phyloP scores from a whole-genome alignment of 2,329 filamentous ascomycete species.

The Curvularia verruculosa region DNA sequence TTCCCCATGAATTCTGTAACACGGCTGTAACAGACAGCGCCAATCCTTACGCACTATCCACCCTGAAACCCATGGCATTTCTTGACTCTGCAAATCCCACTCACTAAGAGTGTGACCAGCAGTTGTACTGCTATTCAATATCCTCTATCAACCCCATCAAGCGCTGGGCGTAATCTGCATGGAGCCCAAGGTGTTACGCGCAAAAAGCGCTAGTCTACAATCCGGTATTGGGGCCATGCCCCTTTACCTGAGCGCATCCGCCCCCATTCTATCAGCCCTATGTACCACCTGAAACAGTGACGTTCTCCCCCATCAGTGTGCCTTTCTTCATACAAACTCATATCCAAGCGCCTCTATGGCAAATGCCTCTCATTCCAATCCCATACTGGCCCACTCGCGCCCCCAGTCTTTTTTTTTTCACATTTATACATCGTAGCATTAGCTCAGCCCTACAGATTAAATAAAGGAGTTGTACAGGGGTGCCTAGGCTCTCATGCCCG shows the following conservation, averaged over 20 bases:
- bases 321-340: conserved; percentile 1
- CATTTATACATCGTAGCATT: background rate
- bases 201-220: background rate
- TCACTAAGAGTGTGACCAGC: background rate
- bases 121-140: background rate
- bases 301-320: conserved; percentile 1
- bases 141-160: background rate
- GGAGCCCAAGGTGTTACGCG: background rate
- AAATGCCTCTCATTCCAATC: background rate
- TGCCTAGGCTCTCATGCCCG: background rate
- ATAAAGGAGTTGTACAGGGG: background rate
- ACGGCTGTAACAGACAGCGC: conserved; percentile 23
- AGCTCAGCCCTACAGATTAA: background rate
- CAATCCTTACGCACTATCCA: background rate
- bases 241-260: background rate
- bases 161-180: background rate
- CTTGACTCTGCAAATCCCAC: background rate
- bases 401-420: conserved; percentile 1
- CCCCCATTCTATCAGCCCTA: conserved; percentile 4
- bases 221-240: background rate
- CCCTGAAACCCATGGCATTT: background rate
- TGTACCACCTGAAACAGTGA: conserved; percentile 7
- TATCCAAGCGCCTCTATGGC: conserved; percentile 6
- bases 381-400: background rate
- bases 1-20: conserved; percentile 22